Evolutionary conservation across 768 basidiomycete species (phyloP).

Genomic region (Kwoniella botswanensis): DNA sequence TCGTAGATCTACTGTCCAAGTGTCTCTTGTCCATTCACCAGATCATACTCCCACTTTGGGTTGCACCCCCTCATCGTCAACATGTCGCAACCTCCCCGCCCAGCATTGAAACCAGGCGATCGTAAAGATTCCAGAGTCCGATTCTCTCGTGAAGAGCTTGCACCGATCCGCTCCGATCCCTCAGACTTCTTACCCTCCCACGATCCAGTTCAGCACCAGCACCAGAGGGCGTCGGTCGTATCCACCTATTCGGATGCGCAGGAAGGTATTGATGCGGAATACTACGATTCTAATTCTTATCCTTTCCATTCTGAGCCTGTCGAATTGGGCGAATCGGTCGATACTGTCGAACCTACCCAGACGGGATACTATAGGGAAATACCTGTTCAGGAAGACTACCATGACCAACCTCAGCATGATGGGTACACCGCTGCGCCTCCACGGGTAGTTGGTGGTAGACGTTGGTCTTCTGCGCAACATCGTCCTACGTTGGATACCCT

Average conservation of each 20-base stretch:
- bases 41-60: background rate
- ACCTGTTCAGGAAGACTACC: constrained; percentile 2
- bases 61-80: background rate
- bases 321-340: constrained; percentile 18
- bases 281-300: constrained; percentile 10
- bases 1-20: too few relatives aligned
- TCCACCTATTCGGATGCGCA: constrained; percentile 10
- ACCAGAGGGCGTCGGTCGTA: constrained; percentile 16
- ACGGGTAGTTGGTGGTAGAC: constrained; percentile 13
- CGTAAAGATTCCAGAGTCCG: constrained; percentile 36
- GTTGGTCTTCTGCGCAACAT: constrained; percentile 29
- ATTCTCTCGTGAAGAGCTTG: constrained; percentile 39
- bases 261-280: background rate
- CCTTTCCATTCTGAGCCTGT: constrained; percentile 24
- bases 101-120: constrained; percentile 33
- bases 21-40: background rate
- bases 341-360: background rate
- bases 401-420: constrained; percentile 11
- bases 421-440: constrained; percentile 30
- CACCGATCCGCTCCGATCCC: constrained; percentile 33
- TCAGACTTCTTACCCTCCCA: constrained; percentile 35
- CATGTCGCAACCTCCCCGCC: constrained; percentile 32
- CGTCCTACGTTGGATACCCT: constrained; percentile 32
- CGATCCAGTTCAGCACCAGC: constrained; percentile 19
- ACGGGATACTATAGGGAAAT: constrained; percentile 12